Evolutionary conservation across 2,329 filamentous ascomycete species (phyloP).

Genomic region (Cytospora piceae): DNA sequence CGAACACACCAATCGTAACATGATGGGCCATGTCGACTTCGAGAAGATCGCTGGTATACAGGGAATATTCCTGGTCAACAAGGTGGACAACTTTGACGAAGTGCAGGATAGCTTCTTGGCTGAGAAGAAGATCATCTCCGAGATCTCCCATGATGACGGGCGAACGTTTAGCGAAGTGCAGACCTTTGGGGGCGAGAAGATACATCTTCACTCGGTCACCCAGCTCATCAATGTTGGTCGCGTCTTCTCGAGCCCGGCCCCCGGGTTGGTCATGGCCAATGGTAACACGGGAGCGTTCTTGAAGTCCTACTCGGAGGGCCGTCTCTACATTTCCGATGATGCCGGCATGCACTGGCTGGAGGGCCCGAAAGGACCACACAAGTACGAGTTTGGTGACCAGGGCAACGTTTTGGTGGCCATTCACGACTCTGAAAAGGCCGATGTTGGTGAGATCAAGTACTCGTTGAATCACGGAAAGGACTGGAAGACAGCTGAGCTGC

Average conservation of each 20-base stretch:
- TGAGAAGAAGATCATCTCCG: constrained; percentile 72
- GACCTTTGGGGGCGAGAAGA: constrained; percentile 61
- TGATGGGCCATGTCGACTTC: constrained; percentile 81
- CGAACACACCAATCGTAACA: constrained; percentile 87
- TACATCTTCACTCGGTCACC: constrained; percentile 93
- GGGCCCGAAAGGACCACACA: constrained; percentile 79
- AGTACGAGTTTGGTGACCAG: constrained; percentile 95
- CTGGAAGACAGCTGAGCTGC: constrained; percentile 75
- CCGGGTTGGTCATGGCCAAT: constrained; percentile 90
- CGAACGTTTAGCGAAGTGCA: constrained; percentile 74
- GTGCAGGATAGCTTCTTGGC: constrained; percentile 58
- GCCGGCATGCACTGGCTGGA: constrained; percentile 84
- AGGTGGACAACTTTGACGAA: constrained; percentile 82
- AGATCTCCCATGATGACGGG: constrained; percentile 95
- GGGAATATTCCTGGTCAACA: constrained; percentile 88
- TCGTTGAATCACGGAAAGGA: constrained; percentile 87
- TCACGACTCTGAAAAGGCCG: constrained; percentile 68
- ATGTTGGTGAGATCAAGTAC: constrained; percentile 65
- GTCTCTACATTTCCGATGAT: constrained; percentile 88
- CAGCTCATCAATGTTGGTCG: constrained; percentile 79
- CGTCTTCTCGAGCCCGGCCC: constrained; percentile 91
- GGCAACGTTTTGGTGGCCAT: constrained; percentile 87
- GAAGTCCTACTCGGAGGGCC: constrained; percentile 70
- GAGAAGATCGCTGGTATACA: constrained; percentile 92
- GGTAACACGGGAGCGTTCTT: constrained; percentile 85